phyloP scores from a whole-genome alignment of 1,284 basidiomycete genomes.

The Ceratobasidium papillatum region DNA sequence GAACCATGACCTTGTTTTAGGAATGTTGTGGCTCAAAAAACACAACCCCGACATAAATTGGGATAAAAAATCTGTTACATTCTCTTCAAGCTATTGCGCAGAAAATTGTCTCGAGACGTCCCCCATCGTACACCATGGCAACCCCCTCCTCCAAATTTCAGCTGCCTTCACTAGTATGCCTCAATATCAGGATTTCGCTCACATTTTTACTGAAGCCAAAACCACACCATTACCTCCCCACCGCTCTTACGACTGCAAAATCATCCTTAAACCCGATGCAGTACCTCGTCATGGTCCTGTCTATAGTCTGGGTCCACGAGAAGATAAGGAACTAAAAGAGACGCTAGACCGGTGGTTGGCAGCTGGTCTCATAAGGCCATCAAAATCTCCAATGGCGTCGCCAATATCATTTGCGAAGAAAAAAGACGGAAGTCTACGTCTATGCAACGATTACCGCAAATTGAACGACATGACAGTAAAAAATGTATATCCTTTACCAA shows the following conservation, averaged over 20 bases:
- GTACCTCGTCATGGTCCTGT: too few relatives aligned
- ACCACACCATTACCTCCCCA: conserved; percentile 42
- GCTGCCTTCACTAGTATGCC: neutral
- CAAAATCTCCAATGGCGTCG: too few relatives aligned
- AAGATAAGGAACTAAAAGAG: too few relatives aligned
- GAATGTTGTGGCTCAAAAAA: conserved; percentile 42
- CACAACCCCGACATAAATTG: conserved; percentile 42
- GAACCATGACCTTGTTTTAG: conserved; percentile 37
- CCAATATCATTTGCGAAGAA: too few relatives aligned
- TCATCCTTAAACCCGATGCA: too few relatives aligned
- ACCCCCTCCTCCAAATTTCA: neutral
- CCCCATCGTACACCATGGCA: too few relatives aligned
- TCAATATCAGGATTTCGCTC: conserved; percentile 41
- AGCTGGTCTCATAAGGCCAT: too few relatives aligned
- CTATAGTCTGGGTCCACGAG: too few relatives aligned
- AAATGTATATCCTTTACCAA: conserved; percentile 47
- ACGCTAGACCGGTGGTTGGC: too few relatives aligned
- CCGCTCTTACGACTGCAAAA: conserved; percentile 44
- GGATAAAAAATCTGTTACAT: neutral
- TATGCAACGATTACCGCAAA: too few relatives aligned
- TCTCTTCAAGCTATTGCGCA: neutral
- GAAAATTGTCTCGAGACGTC: neutral
- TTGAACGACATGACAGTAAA: too few relatives aligned
- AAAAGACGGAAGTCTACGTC: too few relatives aligned
- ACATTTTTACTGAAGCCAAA: conserved; percentile 40